phyloP scores from a whole-genome alignment of 2,329 filamentous ascomycete species.

The Fusarium poae region DNA sequence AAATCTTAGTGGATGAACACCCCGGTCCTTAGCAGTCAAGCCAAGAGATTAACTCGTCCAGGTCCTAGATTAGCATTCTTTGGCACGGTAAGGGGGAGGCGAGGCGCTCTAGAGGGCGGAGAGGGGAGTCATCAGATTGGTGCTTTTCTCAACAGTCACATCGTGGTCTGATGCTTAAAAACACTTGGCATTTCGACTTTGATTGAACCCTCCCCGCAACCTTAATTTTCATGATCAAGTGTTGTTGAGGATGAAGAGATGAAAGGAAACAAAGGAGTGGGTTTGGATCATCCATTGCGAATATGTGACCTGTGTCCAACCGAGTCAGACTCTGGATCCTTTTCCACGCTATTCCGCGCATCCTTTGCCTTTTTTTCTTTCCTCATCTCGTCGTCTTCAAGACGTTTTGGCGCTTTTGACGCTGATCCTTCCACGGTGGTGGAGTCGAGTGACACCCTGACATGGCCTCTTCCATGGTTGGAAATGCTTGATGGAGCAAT shows the following conservation, averaged over 20 bases:
- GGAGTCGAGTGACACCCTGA: constrained; percentile 12
- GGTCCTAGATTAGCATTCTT: constrained; percentile 3
- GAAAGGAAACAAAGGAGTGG: neutral
- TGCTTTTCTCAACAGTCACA: neutral
- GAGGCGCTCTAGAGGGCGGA: too few species aligned
- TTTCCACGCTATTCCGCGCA: neutral
- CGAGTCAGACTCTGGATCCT: neutral
- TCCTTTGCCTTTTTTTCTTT: neutral
- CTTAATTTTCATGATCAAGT: constrained; percentile 9
- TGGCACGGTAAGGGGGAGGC: constrained; percentile 23
- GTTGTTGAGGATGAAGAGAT: neutral
- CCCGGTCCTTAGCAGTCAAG: constrained; percentile 1
- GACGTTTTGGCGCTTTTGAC: constrained; percentile 12
- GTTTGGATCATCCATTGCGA: neutral
- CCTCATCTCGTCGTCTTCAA: neutral
- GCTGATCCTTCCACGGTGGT: constrained; percentile 20
- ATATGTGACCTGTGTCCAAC: too few species aligned
- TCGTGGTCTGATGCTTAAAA: constrained; percentile 4
- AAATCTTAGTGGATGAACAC: constrained; percentile 3
- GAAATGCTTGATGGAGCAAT: neutral
- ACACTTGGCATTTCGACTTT: constrained; percentile 18
- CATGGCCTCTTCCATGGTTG: constrained; percentile 21
- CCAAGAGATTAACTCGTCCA: constrained; percentile 23
- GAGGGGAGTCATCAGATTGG: constrained; percentile 10
- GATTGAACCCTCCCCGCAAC: constrained; percentile 13